Conservation (phyloP, 2,329 filamentous ascomycete genomes). For the Drechslera avenae region DNA sequence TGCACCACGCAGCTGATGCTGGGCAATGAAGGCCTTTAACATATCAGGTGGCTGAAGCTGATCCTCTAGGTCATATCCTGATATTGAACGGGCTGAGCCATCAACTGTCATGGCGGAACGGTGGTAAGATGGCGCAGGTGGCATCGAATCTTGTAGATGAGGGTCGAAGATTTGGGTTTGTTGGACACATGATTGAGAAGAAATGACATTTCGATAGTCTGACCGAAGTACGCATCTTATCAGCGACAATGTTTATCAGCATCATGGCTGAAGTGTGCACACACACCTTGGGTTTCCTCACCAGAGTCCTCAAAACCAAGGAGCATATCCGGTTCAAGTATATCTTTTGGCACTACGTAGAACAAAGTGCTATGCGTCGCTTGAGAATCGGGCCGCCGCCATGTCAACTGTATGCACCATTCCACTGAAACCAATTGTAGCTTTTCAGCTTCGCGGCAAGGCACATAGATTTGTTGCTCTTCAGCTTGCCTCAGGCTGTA, state of each 20-base stretch:
- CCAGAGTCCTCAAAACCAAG: constrained; percentile 3
- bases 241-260: neutral
- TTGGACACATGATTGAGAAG: no score
- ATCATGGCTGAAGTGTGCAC: neutral
- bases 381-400: neutral
- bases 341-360: constrained; percentile 1
- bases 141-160: neutral
- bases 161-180: neutral
- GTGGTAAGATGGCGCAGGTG: neutral
- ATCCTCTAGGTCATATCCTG: no score
- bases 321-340: constrained; percentile 6
- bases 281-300: constrained; percentile 3
- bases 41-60: no score
- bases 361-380: constrained; percentile 4
- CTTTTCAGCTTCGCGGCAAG: no score
- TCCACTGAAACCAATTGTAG: neutral
- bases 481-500: no score
- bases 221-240: no score
- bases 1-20: no score
- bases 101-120: constrained; percentile 1
- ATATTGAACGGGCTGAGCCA: neutral
- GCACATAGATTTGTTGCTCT: no score
- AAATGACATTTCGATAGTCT: no score
- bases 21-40: no score
- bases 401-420: neutral